These are phyloP conservation scores for Phytophthora meadii DNA, from an alignment of 352 stramenopile species.

Conservation along the genomic window DNA sequence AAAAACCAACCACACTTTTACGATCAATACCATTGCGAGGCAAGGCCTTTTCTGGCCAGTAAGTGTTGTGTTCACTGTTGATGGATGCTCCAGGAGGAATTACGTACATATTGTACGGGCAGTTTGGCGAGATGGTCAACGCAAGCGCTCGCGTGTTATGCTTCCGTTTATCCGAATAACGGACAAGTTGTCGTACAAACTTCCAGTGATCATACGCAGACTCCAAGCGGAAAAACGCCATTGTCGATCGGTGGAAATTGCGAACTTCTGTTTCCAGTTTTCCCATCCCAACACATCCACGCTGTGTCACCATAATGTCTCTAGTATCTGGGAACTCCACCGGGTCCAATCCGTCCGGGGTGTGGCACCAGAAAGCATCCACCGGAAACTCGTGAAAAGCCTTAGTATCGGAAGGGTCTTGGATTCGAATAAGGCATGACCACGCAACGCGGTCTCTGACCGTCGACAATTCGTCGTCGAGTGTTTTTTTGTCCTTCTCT, in stretches of 20 bases:
- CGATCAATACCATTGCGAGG: slow-evolving; percentile 50
- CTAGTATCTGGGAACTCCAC: slow-evolving; percentile 32
- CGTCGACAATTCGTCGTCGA: slow-evolving; percentile 26
- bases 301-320: slow-evolving; percentile 49
- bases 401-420: slow-evolving; percentile 53
- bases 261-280: slow-evolving; percentile 48
- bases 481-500: slow-evolving; percentile 47
- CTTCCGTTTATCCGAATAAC: slow-evolving; percentile 76
- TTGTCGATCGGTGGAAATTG: slow-evolving; percentile 48
- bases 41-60: slow-evolving; percentile 64
- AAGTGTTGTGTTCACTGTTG: slow-evolving; percentile 77
- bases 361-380: slow-evolving; percentile 61
- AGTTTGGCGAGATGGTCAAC: slow-evolving; percentile 48
- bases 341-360: slow-evolving; percentile 31
- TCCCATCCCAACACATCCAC: slow-evolving; percentile 47
- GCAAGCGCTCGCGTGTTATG: slow-evolving; percentile 52
- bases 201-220: slow-evolving; percentile 77
- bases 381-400: slow-evolving; percentile 61
- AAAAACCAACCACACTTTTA: slow-evolving; percentile 71
- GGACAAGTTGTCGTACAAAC: slow-evolving; percentile 69
- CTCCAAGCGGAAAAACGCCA: slow-evolving; percentile 69
- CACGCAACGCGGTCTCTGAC: slow-evolving; percentile 39
- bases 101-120: slow-evolving; percentile 63
- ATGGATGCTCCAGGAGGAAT: slow-evolving; percentile 78
- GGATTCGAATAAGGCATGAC: slow-evolving; percentile 58